Conservation (phyloP, 139 green algal genomes). For the Picochlorum sp. region DNA sequence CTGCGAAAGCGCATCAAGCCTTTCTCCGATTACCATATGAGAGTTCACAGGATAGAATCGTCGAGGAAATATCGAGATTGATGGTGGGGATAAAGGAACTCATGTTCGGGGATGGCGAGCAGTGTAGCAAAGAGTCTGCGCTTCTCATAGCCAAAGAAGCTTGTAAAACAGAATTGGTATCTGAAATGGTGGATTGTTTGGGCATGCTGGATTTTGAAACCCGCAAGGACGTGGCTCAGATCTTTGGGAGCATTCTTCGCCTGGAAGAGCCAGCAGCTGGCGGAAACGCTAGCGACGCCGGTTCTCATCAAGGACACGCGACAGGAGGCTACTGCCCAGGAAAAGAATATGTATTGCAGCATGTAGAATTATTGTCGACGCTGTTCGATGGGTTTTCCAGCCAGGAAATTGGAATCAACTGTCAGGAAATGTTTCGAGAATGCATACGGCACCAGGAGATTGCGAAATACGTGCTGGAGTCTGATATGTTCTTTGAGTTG, state of each 20-base stretch:
- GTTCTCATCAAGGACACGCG: too few relatives aligned
- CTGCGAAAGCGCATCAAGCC: conserved; percentile 24
- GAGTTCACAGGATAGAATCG: conserved; percentile 21
- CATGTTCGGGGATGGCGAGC: conserved; percentile 63
- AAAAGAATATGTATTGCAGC: conserved; percentile 47
- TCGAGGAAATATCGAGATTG: conserved; percentile 39
- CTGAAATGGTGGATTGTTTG: conserved; percentile 53
- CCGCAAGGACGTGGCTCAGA: conserved; percentile 67
- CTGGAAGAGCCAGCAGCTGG: conserved; percentile 39
- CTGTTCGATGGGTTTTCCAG: conserved; percentile 68
- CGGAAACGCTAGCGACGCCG: too few relatives aligned
- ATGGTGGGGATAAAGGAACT: conserved; percentile 49
- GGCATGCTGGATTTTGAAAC: conserved; percentile 73
- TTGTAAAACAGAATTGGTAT: conserved; percentile 42
- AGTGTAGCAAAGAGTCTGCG: conserved; percentile 53
- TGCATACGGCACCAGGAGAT: conserved; percentile 65
- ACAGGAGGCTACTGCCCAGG: conserved; percentile 40
- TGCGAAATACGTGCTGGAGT: conserved; percentile 21
- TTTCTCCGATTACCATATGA: conserved; percentile 28
- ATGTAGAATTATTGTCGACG: conserved; percentile 48
- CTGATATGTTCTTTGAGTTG: conserved; percentile 44
- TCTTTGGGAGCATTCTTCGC: conserved; percentile 64
- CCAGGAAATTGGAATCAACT: conserved; percentile 68
- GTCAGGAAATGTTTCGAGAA: conserved; percentile 76
- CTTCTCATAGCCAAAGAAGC: conserved; percentile 47